Conservation (phyloP, 106 monocot genomes). For the Dioscorea zingiberensis region DNA sequence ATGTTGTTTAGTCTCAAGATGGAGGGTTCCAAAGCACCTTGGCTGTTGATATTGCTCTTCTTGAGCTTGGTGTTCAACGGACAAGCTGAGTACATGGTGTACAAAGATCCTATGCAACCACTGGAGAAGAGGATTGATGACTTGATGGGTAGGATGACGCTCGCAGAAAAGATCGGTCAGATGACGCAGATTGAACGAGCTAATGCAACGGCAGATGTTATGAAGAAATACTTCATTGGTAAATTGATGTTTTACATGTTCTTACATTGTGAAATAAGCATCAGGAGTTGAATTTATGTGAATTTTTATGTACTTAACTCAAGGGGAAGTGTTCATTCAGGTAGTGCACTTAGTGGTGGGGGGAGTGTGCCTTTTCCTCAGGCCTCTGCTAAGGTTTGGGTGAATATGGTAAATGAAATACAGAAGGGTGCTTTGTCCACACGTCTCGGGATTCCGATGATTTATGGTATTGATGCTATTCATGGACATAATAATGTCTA, state of each 20-base stretch:
- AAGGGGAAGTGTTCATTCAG: conserved; percentile 1
- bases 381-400: conserved; percentile 18
- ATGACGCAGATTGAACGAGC: conserved; percentile 44
- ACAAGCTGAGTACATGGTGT: conserved; percentile 15
- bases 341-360: conserved; percentile 26
- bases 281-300: background rate
- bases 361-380: conserved; percentile 20
- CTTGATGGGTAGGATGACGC: conserved; percentile 40
- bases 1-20: too few relatives aligned
- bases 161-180: conserved; percentile 52
- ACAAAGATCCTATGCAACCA: conserved; percentile 41
- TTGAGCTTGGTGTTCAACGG: conserved; percentile 1
- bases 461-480: conserved; percentile 26
- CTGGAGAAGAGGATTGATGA: conserved; percentile 24
- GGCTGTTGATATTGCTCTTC: conserved; percentile 7
- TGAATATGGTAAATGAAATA: conserved; percentile 18
- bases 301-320: too few relatives aligned
- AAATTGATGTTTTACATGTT: background rate
- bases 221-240: conserved; percentile 37
- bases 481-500: conserved; percentile 30
- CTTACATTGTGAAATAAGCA: too few relatives aligned
- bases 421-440: conserved; percentile 12
- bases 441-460: conserved; percentile 22
- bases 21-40: background rate
- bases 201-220: conserved; percentile 26